Evolutionary conservation across 1,139 yeast genomes (phyloP), one percentile per base, ranked within the genome.

Genomic region (Pneumocystis oryctolagi): DNA sequence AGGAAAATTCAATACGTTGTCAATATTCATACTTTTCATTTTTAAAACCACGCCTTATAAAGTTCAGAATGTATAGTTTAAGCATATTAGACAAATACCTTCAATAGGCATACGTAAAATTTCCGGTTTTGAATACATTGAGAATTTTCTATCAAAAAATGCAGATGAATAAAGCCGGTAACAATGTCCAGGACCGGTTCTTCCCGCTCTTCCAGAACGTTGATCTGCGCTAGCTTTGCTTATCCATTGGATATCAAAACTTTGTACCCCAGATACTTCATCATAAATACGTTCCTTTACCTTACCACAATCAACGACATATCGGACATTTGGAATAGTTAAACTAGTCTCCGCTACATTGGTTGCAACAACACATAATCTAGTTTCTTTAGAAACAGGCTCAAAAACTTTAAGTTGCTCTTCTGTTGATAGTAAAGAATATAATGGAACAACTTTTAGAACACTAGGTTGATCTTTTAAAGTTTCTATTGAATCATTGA

Each of bases 171-270:
- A 94, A 30, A 94, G 75, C 65, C 98, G 78, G 73, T 94, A 94
- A 73, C 97, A 89, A 71, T 94, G 98, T 63, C 99, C 99, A 0
- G 98, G 97, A 0, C 98, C 98, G 0, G 97, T 92, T 81, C 99
- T 87, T 72, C 98, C 99, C 62, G 99, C 98, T 80, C 99, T 85
- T 74, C 98, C 98, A 42, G 96, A 76, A 76, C 98, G 81, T 77
- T 94, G 99, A 67, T 84, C 94, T 0, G 98, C 94, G 64, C 96
- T 87, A 0, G 99, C 98, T 70, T 94, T 89, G 55, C 96, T 86
- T 16, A 92, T 79, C 97, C 97, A 94, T 64, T 84, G 88, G 62
- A 94, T 80, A 71, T 87, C 95, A 73, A 87, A 94, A 65, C 95
- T 87, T 73, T 92, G 97, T 34, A 92, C 95, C 2, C 96, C 96